phyloP scores from a whole-genome alignment of 2,329 filamentous ascomycete species.

The Colletotrichum lupini region DNA sequence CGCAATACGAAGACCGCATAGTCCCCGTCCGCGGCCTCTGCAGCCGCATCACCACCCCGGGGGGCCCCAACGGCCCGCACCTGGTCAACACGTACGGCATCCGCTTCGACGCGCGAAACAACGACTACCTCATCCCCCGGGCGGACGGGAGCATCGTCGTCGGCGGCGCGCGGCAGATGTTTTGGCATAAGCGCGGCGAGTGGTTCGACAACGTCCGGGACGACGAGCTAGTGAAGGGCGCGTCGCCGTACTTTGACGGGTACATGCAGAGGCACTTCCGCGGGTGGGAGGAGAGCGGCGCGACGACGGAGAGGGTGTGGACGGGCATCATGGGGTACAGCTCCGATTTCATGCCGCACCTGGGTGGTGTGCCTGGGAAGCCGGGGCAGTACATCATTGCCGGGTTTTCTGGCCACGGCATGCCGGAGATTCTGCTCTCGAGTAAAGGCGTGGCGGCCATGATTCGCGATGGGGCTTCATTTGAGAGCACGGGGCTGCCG shows the following conservation, averaged over 20 bases:
- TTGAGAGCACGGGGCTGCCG: not conserved
- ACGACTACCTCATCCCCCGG: constrained; percentile 74
- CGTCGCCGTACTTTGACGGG: constrained; percentile 55
- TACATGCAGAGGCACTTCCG: constrained; percentile 60
- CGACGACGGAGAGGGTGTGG: constrained; percentile 47
- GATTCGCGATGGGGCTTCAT: not conserved
- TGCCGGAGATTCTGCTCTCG: not conserved
- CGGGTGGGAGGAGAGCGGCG: constrained; percentile 59
- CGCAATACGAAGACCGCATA: constrained; percentile 42
- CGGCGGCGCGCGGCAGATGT: constrained; percentile 46
- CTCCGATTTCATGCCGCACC: constrained; percentile 52
- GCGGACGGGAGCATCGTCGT: constrained; percentile 51
- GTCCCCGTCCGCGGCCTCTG: constrained; percentile 36
- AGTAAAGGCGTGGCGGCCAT: not conserved
- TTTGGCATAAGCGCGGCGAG: constrained; percentile 43
- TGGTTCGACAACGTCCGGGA: constrained; percentile 61
- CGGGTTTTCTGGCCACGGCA: constrained; percentile 54
- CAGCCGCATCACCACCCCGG: constrained; percentile 39
- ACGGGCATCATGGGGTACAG: constrained; percentile 54
- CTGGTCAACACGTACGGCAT: constrained; percentile 69
- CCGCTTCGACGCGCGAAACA: constrained; percentile 64
- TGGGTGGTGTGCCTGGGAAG: constrained; percentile 55
- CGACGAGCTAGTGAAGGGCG: constrained; percentile 53
- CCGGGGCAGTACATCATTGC: constrained; percentile 54
- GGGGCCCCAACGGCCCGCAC: constrained; percentile 43